These are phyloP conservation scores for Pyrenochaeta sp. DNA, from an alignment of 2,329 filamentous ascomycete species.

Conservation along the genomic window DNA sequence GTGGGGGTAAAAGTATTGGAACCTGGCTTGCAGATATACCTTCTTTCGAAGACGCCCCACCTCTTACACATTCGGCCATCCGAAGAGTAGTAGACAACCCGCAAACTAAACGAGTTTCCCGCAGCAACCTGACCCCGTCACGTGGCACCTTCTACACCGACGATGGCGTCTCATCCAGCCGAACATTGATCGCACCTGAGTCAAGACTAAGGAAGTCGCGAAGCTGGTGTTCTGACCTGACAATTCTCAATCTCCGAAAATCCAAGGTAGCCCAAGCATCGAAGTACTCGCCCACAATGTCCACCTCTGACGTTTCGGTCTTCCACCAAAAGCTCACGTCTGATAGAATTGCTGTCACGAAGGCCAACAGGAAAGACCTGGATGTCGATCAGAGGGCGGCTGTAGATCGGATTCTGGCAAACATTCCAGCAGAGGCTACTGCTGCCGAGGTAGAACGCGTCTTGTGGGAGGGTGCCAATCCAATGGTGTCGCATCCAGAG, in stretches of 20 bases:
- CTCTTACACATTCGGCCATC: slow-evolving; percentile 25
- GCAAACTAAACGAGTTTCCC: slow-evolving; percentile 19
- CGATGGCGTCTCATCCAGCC: slow-evolving; percentile 30
- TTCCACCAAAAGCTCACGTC: slow-evolving; percentile 34
- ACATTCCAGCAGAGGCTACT: slow-evolving; percentile 34
- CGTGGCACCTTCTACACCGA: slow-evolving; percentile 43
- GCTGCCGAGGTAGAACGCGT: slow-evolving; percentile 36
- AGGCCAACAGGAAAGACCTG: slow-evolving; percentile 34
- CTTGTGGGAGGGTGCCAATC: slow-evolving; percentile 42
- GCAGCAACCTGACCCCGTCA: slow-evolving; percentile 23
- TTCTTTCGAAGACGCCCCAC: slow-evolving; percentile 25
- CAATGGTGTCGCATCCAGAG: slow-evolving; percentile 38
- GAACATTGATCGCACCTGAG: slow-evolving; percentile 27
- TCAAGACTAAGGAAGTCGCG: slow-evolving; percentile 27
- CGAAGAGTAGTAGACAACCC: neutral
- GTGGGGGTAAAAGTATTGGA: slow-evolving; percentile 31
- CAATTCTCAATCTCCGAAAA: slow-evolving; percentile 6
- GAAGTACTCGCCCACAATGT: slow-evolving; percentile 29
- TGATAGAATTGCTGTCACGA: slow-evolving; percentile 41
- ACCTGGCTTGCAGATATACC: slow-evolving; percentile 42
- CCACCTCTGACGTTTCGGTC: slow-evolving; percentile 38
- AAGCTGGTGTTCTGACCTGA: slow-evolving; percentile 34
- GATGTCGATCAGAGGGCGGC: slow-evolving; percentile 33
- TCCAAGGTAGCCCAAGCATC: slow-evolving; percentile 11
- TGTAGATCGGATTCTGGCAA: slow-evolving; percentile 39